Evolutionary conservation across 129 eudicot genomes (phyloP), one percentile per base, ranked within the genome.

Genomic region (Dittrichia graveolens): DNA sequence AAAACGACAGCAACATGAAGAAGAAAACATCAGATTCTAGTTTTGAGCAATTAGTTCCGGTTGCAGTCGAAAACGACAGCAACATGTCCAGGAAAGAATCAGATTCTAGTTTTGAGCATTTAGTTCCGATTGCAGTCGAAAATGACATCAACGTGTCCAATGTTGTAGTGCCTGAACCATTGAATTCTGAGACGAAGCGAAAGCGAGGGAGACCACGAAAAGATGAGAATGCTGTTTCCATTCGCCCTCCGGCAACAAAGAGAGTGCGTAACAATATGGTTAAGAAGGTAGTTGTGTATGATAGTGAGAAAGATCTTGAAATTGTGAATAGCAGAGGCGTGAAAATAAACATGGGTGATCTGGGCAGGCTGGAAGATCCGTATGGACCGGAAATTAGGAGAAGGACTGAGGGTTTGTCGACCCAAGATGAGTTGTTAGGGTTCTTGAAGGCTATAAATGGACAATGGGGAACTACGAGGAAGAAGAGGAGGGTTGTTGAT

Each of bases 381-480:
- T 92, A 45, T 56, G 83, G 79, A 38, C 78, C 70, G 2, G 98
- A 89, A 71, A 55, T 92, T 40, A 67, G 67, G 76, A 72, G 78
- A 69, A 87, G 92, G 80, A 87, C 92, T 0, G 83, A 72, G 19
- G 92, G 92, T 48, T 40, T 84, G 88, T 65, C 35, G 40, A 82
- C 57, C 0, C 75, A 62, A 42, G 96, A 84, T 66, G 92, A 83
- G 75, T 43, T 92, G 52, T 74, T 92, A 79, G 96, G 82, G 71
- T 89, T 85, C 69, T 53, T 92, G 72, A 74, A 58, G 10, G 89
- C 83, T 41, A 73, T 89, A 77, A 57, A 81, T 48, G 98, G 98
- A 52, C 69, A 84, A 43, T 92, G 98, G 98, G 95, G 92, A 50
- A 89, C 88, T 80, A 70, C 85, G 60, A 89, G 95, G 69, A 89